Evolutionary conservation across 495 filamentous ascomycete species (phyloP).

Genomic region (Penicillium cosmopolitanum): DNA sequence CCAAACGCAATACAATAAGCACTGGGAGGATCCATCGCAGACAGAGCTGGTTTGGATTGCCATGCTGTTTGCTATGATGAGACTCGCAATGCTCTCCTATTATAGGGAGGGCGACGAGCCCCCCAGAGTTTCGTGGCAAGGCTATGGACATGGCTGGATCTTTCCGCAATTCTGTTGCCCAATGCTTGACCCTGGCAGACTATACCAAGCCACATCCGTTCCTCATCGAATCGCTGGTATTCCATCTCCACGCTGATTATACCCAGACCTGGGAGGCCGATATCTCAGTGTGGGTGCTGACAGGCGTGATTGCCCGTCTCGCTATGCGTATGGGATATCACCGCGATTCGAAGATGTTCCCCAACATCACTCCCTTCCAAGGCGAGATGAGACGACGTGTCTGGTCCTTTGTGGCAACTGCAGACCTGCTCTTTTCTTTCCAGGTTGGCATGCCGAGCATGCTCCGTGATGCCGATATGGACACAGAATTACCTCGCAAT

Average conservation of each 20-base stretch:
- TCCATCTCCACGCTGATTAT: conserved; percentile 84
- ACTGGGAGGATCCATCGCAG: conserved; percentile 84
- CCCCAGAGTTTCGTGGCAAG: conserved; percentile 70
- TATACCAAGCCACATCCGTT: conserved; percentile 85
- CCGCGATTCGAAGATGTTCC: conserved; percentile 82
- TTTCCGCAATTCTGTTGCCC: conserved; percentile 81
- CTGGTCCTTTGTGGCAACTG: conserved; percentile 81
- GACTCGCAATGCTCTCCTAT: conserved; percentile 90
- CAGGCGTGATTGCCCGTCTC: conserved; percentile 78
- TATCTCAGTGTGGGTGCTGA: conserved; percentile 77
- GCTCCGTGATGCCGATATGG: conserved; percentile 79
- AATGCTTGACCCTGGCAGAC: conserved; percentile 85
- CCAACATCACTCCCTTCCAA: conserved; percentile 81
- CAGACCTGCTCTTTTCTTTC: conserved; percentile 88
- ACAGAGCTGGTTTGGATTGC: conserved; percentile 88
- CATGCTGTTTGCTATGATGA: conserved; percentile 84
- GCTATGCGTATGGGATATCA: conserved; percentile 97
- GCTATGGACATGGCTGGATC: conserved; percentile 75
- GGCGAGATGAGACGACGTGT: conserved; percentile 89
- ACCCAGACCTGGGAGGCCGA: conserved; percentile 79
- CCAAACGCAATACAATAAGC: conserved; percentile 77
- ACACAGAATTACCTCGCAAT: conserved; percentile 85
- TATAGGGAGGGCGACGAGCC: conserved; percentile 89
- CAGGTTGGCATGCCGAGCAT: conserved; percentile 90
- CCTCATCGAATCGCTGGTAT: conserved; percentile 86